Conservation (phyloP, 768 basidiomycete species). For the Naganishia onofrii region DNA sequence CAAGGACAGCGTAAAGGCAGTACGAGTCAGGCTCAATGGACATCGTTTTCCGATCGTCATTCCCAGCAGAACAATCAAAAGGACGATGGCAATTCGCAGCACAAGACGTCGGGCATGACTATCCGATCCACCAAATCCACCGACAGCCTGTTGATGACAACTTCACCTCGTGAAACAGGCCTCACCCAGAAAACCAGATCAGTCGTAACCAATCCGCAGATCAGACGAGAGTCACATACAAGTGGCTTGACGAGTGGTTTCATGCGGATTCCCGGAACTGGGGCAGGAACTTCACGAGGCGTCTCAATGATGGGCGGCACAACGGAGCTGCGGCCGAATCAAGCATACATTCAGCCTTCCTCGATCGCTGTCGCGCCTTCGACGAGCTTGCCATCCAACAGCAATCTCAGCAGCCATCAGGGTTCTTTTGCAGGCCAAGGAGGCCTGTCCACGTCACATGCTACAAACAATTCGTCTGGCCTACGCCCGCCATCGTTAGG, state of each 20-base stretch:
- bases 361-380: slow-evolving; percentile 20
- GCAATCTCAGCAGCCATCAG: slow-evolving; percentile 18
- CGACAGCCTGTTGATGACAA: background rate
- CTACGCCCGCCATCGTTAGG: slow-evolving; percentile 8
- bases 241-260: slow-evolving; percentile 18
- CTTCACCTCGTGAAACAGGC: slow-evolving; percentile 12
- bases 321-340: background rate
- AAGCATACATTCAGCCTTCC: slow-evolving; percentile 10
- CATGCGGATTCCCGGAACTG: slow-evolving; percentile 20
- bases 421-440: slow-evolving; percentile 11
- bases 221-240: slow-evolving; percentile 15
- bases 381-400: slow-evolving; percentile 19
- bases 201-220: background rate
- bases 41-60: slow-evolving; percentile 10
- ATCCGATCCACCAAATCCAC: slow-evolving; percentile 3
- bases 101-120: slow-evolving; percentile 3
- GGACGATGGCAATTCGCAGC: slow-evolving; percentile 4
- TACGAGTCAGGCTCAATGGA: slow-evolving; percentile 11
- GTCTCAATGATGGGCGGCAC: background rate
- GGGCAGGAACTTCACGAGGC: background rate
- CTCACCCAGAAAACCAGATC: background rate
- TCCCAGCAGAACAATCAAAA: slow-evolving; percentile 7
- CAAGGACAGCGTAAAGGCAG: slow-evolving; percentile 8
- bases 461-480: background rate
- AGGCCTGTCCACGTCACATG: slow-evolving; percentile 15